Conservation (phyloP, 306 rosid species). For the Quercus mongolica region DNA sequence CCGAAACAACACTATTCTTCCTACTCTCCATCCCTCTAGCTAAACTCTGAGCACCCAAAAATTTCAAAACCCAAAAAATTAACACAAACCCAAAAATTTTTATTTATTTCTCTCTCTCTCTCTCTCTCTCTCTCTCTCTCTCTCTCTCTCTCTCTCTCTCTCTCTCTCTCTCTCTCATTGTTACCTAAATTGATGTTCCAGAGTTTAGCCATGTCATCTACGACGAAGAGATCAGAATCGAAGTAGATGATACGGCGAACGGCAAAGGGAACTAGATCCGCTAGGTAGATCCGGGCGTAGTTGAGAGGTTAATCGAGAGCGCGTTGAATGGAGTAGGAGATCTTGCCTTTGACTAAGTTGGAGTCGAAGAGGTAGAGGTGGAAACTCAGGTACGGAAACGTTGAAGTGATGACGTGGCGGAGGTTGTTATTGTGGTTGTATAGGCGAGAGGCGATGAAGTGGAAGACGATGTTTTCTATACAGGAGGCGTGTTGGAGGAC, state of each 20-base stretch:
- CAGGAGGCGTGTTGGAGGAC: conserved; percentile 84
- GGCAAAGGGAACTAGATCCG: conserved; percentile 55
- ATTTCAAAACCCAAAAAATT: too few relatives aligned
- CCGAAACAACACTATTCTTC: too few relatives aligned
- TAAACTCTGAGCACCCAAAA: too few relatives aligned
- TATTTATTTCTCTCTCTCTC: too few relatives aligned
- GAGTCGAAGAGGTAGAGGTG: conserved; percentile 72
- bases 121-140: too few relatives aligned
- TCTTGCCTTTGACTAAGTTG: conserved; percentile 69
- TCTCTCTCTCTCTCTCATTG: too few relatives aligned
- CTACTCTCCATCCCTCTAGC: too few relatives aligned
- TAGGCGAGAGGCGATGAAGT: conserved; percentile 55
- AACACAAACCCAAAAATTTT: too few relatives aligned
- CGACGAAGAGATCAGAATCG: conserved; percentile 82
- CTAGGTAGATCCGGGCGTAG: conserved; percentile 85
- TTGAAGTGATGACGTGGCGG: conserved; percentile 55
- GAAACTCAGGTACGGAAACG: conserved; percentile 71
- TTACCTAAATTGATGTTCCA: conserved; percentile 59
- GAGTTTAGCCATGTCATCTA: conserved; percentile 83
- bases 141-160: too few relatives aligned
- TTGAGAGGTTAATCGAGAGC: conserved; percentile 90
- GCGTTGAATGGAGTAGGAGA: conserved; percentile 72
- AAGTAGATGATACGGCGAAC: conserved; percentile 76
- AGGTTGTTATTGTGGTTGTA: conserved; percentile 46
- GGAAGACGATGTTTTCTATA: conserved; percentile 79